Evolutionary conservation across 495 filamentous ascomycete genomes (phyloP), one percentile per base, ranked within the genome.

Genomic region (Cercophora scortea): DNA sequence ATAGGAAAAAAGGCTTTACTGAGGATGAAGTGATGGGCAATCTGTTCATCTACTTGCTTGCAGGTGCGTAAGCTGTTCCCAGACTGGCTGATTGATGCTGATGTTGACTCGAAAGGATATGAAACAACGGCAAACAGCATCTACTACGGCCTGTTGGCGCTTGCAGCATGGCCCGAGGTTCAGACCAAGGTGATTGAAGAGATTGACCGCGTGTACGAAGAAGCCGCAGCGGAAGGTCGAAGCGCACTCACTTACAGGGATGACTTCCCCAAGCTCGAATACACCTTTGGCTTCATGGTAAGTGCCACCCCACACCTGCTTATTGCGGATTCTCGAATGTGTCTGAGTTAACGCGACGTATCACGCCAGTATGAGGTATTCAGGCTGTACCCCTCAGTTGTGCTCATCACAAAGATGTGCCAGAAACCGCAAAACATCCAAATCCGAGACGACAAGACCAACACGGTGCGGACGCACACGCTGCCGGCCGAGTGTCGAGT

Each of bases 11-110:
- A n/a, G 50, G 44, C 18, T 53, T 60, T 32, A 58, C 39, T 13
- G 49, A 63, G 19, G 47, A 61, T 25, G 60, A 59, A 18, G 45
- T 59, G 12, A 38, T 56, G 34, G 57, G 57, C 11, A 59, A 59
- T 36, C 50, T 59, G 0, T 59, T 56, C 32, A 52, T 59, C 12
- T 59, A 47, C 17, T 32, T 59, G 8, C 42, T 59, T 11, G 57
- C 48, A 25, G 57, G 57, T 59, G n/a, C 3, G 57, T 35, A 38
- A 38, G 7, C 32, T 18, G 25, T 41, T 44, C 25, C 41, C 42
- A 7, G 32, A 18, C 32, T 47, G 17, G 32, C 45, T 3, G 45
- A 12, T 32, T 1, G 16, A 13, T 11, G 45, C 9, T 32, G 7
- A 32, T n/a, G 3, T 3, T 38, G 36, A 38, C 13, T 2, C 9